These are phyloP conservation scores for Candida insectalens DNA, from an alignment of 805 yeast genomes.

Conservation along the genomic window DNA sequence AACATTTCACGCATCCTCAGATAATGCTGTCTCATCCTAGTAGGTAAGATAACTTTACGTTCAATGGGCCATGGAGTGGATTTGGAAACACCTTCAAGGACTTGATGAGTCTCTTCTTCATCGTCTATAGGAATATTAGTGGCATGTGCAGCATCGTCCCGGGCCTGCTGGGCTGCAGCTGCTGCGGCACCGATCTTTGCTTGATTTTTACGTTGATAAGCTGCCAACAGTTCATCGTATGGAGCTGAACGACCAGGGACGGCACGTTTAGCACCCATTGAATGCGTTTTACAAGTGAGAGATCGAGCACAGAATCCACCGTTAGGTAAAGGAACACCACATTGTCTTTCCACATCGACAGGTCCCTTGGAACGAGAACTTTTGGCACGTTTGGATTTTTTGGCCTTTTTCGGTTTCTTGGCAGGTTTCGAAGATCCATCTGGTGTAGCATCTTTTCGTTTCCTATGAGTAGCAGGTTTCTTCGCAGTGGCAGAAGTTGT, in stretches of 20 bases:
- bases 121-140: conserved; percentile 52
- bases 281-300: conserved; percentile 92
- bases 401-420: conserved; percentile 15
- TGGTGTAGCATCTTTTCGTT: conserved; percentile 5
- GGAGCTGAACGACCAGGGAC: conserved; percentile 91
- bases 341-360: conserved; percentile 86
- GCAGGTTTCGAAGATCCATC: conserved; percentile 6
- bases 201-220: conserved; percentile 87
- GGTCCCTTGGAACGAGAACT: conserved; percentile 62
- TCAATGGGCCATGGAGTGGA: conserved; percentile 82
- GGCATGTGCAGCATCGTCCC: conserved; percentile 51
- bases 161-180: conserved; percentile 69
- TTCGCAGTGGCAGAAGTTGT: neutral
- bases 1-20: conserved; percentile 90
- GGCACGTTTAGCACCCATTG: conserved; percentile 97
- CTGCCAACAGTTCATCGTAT: conserved; percentile 78
- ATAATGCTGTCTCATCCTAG: conserved; percentile 59
- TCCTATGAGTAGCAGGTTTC: neutral
- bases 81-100: conserved; percentile 77
- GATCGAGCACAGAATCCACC: conserved; percentile 97
- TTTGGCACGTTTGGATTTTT: conserved; percentile 20
- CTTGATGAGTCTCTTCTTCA: conserved; percentile 89
- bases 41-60: conserved; percentile 59
- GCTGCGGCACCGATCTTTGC: conserved; percentile 79
- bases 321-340: conserved; percentile 89